A percentile compares a stretch with the other conserved stretches of the same genome.
phyloP scores from a whole-genome alignment of 1,139 yeast species.

The Hansenula sp. region DNA sequence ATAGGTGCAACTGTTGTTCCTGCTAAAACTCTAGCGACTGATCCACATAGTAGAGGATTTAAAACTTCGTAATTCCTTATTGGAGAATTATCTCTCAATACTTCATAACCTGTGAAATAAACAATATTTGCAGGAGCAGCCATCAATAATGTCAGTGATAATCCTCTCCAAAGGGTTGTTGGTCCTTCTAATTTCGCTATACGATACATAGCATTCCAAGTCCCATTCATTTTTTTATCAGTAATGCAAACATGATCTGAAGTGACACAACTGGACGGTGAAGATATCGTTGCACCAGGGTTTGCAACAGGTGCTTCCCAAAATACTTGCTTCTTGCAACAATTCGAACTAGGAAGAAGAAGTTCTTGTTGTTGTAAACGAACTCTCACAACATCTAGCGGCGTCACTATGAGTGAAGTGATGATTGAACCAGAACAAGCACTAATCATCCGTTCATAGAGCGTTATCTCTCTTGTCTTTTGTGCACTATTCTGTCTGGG shows the following conservation, averaged over 20 bases:
- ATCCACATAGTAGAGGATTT: constrained; percentile 85
- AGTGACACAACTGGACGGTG: constrained; percentile 29
- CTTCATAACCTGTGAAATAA: constrained; percentile 91
- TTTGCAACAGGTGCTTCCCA: constrained; percentile 11
- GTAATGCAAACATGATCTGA: constrained; percentile 31
- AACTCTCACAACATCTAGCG: constrained; percentile 89
- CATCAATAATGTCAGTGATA: constrained; percentile 79
- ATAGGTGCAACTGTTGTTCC: constrained; percentile 86
- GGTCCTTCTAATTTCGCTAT: constrained; percentile 73
- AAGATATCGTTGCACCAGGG: constrained; percentile 3
- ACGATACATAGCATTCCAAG: constrained; percentile 66
- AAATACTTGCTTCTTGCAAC: constrained; percentile 22
- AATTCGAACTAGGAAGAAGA: constrained; percentile 37
- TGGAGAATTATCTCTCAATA: constrained; percentile 72
- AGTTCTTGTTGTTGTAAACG: constrained; percentile 87
- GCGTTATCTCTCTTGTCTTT: constrained; percentile 10
- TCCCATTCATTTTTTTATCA: constrained; percentile 40
- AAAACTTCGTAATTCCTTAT: constrained; percentile 39
- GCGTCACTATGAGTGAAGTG: constrained; percentile 84
- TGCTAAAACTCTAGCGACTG: constrained; percentile 75
- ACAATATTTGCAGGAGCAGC: constrained; percentile 91
- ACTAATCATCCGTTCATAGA: constrained; percentile 65
- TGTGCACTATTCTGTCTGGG: background rate
- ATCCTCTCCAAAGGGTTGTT: constrained; percentile 82
- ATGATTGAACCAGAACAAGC: constrained; percentile 90